Percentiles rank a stretch among this genome's conserved stretches.
Conservation (phyloP, 106 monocot species). For the Dioscorea zingiberensis region DNA sequence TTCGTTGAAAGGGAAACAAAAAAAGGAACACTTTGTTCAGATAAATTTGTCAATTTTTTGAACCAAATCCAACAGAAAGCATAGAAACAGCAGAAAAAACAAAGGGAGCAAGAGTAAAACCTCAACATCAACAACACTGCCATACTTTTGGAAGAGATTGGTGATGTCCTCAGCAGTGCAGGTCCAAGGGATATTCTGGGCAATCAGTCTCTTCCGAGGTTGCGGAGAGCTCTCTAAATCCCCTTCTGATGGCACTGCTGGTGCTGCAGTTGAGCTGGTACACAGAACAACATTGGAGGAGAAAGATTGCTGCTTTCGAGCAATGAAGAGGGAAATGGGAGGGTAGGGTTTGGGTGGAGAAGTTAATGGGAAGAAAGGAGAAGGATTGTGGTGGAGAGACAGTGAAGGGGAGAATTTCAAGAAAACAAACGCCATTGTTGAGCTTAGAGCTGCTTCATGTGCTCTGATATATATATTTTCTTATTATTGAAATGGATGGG, state of each 20-base stretch:
- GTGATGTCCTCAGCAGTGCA: conserved; percentile 53
- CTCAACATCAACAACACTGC: conserved; percentile 65
- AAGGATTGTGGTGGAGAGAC: background rate
- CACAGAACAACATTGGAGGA: conserved; percentile 11
- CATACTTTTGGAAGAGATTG: conserved; percentile 56
- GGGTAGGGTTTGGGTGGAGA: background rate
- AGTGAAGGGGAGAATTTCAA: background rate
- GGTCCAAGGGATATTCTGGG: conserved; percentile 79
- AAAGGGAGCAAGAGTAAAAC: conserved; percentile 46
- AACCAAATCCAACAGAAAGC: no score
- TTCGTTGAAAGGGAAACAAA: no score
- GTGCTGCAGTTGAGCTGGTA: conserved; percentile 7
- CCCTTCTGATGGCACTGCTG: conserved; percentile 2
- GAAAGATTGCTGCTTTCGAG: background rate
- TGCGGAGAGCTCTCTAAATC: background rate
- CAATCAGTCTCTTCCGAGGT: conserved; percentile 49
- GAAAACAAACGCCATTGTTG: background rate
- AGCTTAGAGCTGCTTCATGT: no score
- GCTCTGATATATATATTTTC: no score
- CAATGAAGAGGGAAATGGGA: background rate
- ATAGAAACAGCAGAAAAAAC: no score
- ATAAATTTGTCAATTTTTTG: no score
- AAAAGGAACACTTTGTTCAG: no score
- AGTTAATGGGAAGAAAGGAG: background rate
- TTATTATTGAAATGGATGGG: no score